These are phyloP conservation scores for Halophytophthora polymorphica DNA, from an alignment of 352 stramenopile genomes.

Conservation along the genomic window DNA sequence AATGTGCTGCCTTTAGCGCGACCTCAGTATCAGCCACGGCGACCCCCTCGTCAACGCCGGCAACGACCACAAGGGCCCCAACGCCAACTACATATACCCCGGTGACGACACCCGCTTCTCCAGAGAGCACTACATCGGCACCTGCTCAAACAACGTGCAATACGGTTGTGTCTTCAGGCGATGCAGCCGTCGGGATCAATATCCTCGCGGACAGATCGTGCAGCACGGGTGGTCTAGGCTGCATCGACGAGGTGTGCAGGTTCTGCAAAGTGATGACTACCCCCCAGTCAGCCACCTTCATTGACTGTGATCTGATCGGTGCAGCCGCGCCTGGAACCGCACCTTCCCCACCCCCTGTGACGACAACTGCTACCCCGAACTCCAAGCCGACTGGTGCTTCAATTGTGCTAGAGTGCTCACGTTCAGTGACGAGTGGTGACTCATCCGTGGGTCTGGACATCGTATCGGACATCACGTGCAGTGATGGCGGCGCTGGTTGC, in stretches of 20 bases:
- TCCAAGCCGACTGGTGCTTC: neutral
- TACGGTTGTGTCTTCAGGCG: neutral
- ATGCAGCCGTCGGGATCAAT: constrained; percentile 11
- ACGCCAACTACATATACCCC: no score
- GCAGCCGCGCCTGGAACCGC: no score
- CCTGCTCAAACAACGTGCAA: neutral
- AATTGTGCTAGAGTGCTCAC: no score
- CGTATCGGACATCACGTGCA: constrained; percentile 14
- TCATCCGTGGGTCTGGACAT: constrained; percentile 13
- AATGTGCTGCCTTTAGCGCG: constrained; percentile 18
- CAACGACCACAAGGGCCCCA: no score
- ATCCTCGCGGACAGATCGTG: constrained; percentile 13
- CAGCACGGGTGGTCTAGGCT: constrained; percentile 7
- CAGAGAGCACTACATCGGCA: no score
- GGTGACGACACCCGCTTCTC: no score
- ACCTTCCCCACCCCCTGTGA: neutral
- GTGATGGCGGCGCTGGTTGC: constrained; percentile 18
- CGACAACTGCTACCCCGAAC: neutral
- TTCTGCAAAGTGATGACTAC: constrained; percentile 17
- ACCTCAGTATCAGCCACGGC: constrained; percentile 11
- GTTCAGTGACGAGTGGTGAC: constrained; percentile 11
- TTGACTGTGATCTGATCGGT: constrained; percentile 4
- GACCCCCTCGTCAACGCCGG: no score
- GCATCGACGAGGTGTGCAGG: constrained; percentile 17
- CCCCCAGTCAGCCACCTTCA: constrained; percentile 7